These are phyloP conservation scores for Petunia axillaris DNA, from an alignment of 257 asterid species.

Conservation along the genomic window DNA sequence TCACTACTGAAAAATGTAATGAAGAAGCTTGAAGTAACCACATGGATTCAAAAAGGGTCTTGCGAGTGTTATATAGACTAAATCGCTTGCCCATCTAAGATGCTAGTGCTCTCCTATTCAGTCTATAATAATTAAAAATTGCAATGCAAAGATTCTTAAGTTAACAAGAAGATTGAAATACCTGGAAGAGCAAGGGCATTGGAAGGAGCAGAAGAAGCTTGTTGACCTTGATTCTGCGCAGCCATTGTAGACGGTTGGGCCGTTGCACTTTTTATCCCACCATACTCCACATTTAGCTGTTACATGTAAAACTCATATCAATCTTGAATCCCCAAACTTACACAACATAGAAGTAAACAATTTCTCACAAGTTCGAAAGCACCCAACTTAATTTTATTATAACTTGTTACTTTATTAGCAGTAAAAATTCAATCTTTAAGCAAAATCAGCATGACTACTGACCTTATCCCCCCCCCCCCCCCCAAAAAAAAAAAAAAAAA, in stretches of 20 bases:
- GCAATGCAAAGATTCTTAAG: background rate
- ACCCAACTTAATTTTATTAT: background rate
- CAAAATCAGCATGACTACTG: slow-evolving; percentile 27
- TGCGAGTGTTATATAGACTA: background rate
- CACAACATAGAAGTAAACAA: background rate
- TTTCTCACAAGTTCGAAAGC: slow-evolving; percentile 3
- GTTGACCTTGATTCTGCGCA: slow-evolving; percentile 52
- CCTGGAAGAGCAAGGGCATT: slow-evolving; percentile 89
- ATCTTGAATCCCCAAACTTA: background rate
- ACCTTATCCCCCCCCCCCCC: slow-evolving; percentile 44
- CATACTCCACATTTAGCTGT: slow-evolving; percentile 73
- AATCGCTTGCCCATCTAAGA: background rate
- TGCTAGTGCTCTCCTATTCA: background rate
- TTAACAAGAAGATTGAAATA: slow-evolving; percentile 32
- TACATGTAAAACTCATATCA: slow-evolving; percentile 23
- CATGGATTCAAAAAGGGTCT: too few species aligned
- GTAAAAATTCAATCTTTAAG: background rate
- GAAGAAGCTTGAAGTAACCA: background rate
- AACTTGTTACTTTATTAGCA: background rate
- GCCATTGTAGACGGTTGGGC: slow-evolving; percentile 37
- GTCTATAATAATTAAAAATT: background rate
- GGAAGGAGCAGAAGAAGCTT: slow-evolving; percentile 53
- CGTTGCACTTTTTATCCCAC: slow-evolving; percentile 44
- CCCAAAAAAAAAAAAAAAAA: background rate
- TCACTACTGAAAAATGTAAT: background rate